Conservation (phyloP, 2,329 filamentous ascomycete species). For the Gliomastix tumulicola region DNA sequence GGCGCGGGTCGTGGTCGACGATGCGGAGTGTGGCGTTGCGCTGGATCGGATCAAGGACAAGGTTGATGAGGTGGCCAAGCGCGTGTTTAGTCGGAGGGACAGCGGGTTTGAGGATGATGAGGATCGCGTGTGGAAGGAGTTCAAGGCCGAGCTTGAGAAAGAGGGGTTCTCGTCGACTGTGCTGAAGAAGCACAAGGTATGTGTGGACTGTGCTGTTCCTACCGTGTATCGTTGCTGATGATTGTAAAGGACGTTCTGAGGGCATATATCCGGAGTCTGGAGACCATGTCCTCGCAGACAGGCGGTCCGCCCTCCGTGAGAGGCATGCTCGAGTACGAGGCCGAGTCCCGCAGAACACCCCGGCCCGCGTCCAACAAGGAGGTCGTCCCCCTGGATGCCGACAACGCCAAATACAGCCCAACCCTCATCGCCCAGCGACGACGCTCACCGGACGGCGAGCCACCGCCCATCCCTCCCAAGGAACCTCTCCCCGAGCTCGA, state of each 20-base stretch:
- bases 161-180: slow-evolving; percentile 52
- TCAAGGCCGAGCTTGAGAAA: slow-evolving; percentile 48
- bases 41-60: slow-evolving; percentile 53
- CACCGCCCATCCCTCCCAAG: slow-evolving; percentile 10
- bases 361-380: neutral
- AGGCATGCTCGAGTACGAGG: slow-evolving; percentile 42
- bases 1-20: slow-evolving; percentile 22
- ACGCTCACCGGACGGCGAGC: no score
- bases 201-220: slow-evolving; percentile 8
- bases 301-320: slow-evolving; percentile 42
- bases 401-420: neutral
- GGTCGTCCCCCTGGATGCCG: neutral
- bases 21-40: slow-evolving; percentile 27
- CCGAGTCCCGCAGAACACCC: slow-evolving; percentile 12
- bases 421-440: no score
- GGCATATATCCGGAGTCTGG: slow-evolving; percentile 54
- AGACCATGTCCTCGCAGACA: slow-evolving; percentile 36
- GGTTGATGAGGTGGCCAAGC: slow-evolving; percentile 48
- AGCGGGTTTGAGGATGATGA: slow-evolving; percentile 31
- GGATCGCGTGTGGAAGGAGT: slow-evolving; percentile 50
- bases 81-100: slow-evolving; percentile 36
- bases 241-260: slow-evolving; percentile 44
- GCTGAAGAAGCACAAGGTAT: slow-evolving; percentile 50
- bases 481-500: slow-evolving; percentile 7
- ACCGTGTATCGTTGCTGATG: neutral